Base-by-base conservation (phyloP, 2,329 filamentous ascomycete species). In the Paecilomyces sp. region DNA sequence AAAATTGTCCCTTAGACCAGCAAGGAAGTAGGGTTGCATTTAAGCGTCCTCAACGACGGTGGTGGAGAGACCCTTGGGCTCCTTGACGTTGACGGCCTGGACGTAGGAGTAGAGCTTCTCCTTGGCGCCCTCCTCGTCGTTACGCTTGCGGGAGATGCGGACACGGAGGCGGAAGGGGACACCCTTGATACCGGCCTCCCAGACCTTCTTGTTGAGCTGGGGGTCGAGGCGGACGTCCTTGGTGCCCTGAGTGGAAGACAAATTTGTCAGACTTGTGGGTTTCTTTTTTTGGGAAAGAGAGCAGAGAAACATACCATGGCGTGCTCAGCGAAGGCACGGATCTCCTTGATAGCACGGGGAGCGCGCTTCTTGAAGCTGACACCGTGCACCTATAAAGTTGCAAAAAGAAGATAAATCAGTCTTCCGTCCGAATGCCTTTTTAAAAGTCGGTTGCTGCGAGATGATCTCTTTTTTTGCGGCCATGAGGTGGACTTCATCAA, bases 171-270 rank as follows among this genome's bases (percentile, higher is more conserved):
- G 89, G 90, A 89, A 97, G 71, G 93, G 91, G 70, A 97, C 92
- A 76, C 94, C 95, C 90, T 97, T 99, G 85, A 99, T 88, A 81
- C 94, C 94, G 77, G 89, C 85, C 84, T 99, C 94, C 94, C 94
- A 99, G 80, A 99, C 93, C 88, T 99, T 97, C 91, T 99, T 99
- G 90, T 99, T 99, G 77, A 99, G 84, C 84, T 94, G 90, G 76
- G 94, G 94, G 87, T 99, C 94, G 77, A 99, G 83, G 74, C 94
- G 94, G 83, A 99, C 94, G 79, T 99, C 94, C 75, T 85, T 82
- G 82, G 94, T 99, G 78, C 93, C 93, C 94, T 99, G 71, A 62
- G 34, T 54, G 22, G 22, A 57, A 25, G 11, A 25, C 54, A 57
- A 31, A 62, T 13, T 36, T 47, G 53, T 61, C 53, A 63, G 60